Percentiles rank a stretch among this genome's conserved stretches.
Conservation (phyloP, 2,329 filamentous ascomycete genomes). For the Fusarium buharicum region DNA sequence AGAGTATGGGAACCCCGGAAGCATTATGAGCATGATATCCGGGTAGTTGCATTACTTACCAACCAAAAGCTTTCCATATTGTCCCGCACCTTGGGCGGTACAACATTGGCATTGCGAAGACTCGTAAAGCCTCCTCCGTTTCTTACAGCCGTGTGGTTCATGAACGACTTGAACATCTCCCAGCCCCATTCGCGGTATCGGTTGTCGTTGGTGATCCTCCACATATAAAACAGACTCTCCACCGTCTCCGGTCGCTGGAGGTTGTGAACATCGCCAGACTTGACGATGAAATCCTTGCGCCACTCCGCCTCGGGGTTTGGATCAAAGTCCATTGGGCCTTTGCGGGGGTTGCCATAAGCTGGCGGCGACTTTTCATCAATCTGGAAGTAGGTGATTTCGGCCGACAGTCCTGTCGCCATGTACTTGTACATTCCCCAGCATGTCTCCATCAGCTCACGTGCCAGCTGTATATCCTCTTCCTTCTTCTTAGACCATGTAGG, state of each 20-base stretch:
- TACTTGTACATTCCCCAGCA: constrained; percentile 98
- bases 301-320: constrained; percentile 68
- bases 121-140: constrained; percentile 86
- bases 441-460: constrained; percentile 91
- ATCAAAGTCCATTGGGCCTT: constrained; percentile 62
- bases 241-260: constrained; percentile 95
- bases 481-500: constrained; percentile 79
- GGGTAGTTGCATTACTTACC: constrained; percentile 60
- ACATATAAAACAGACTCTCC: constrained; percentile 98
- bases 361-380: constrained; percentile 75
- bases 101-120: constrained; percentile 75
- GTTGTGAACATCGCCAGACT: constrained; percentile 87
- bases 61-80: constrained; percentile 99
- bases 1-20: too few relatives aligned
- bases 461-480: constrained; percentile 87
- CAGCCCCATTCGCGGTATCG: constrained; percentile 96
- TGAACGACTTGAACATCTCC: constrained; percentile 96
- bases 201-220: constrained; percentile 91
- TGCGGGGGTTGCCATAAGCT: constrained; percentile 61
- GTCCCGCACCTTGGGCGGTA: constrained; percentile 78
- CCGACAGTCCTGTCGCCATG: constrained; percentile 89
- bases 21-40: too few relatives aligned
- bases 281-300: constrained; percentile 82
- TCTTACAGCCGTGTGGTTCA: constrained; percentile 82
- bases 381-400: constrained; percentile 93